Base-by-base conservation (phyloP, 306 rosid genomes). In the Elaeagnus macrophylla region DNA sequence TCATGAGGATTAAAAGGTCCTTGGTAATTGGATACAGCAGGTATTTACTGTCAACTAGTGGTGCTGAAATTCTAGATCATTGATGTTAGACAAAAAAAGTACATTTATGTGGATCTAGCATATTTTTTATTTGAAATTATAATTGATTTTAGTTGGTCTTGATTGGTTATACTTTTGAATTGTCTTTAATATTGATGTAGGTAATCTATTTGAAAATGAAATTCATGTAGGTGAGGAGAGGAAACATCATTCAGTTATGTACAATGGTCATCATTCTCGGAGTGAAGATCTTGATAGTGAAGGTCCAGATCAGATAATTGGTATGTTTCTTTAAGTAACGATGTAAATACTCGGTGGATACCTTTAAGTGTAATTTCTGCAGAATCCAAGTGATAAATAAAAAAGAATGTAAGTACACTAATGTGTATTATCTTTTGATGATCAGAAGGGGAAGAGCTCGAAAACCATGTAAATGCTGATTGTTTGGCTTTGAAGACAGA, bases 371-470 rank as follows among this genome's bases (percentile, higher is more conserved):
- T 42, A 64, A 45, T 39, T 5, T 13, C 19, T 16, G 39, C 36
- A 39, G 48, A 46, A 54, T 2, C 60, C 39, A 15, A 12, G 49
- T 19, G 6, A 54, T 37, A 43, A 16, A 57, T 8, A 43, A 42
- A 42, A 12, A 16, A 54, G 45, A 35, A 44, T 42, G 17, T n/a
- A 41, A 49, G 5, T 45, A 6, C 1, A 18, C 20, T 65, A 43
- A 17, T 38, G 41, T 35, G 39, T 20, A 49, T 37, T 49, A 15
- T 14, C 8, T 48, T 48, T 12, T 65, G 56, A 57, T 55, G 61
- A 51, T 13, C 48, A 47, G 75, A 65, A 40, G 74, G 58, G 56
- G 72, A 73, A 59, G 78, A 74, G 66, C 42, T 62, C 57, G 76
- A 61, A 16, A 60, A 54, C 42, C 59, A 36, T 61, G 67, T 54